Percentiles rank a stretch among this genome's conserved stretches.
These are phyloP conservation scores for Lodderomyces theae DNA, from an alignment of 1,139 yeast species.

Conservation along the genomic window DNA sequence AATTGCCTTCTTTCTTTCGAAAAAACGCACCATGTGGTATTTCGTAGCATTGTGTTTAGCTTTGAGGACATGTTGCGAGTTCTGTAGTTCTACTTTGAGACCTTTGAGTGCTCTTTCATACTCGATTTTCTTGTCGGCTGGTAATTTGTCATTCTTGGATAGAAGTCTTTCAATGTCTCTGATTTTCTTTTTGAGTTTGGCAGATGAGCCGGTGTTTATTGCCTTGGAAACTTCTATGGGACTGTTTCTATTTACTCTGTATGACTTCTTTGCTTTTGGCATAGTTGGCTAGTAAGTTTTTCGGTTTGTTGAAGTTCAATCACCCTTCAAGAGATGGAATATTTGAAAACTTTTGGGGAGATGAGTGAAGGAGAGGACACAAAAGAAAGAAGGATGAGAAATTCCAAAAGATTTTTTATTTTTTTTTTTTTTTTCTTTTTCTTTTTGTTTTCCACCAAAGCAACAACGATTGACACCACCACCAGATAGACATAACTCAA, in stretches of 20 bases:
- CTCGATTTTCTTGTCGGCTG: slow-evolving; percentile 74
- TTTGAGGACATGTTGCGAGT: slow-evolving; percentile 47
- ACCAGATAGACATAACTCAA: too few relatives aligned
- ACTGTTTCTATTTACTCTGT: slow-evolving; percentile 11
- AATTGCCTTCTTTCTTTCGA: slow-evolving; percentile 84
- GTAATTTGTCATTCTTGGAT: slow-evolving; percentile 51
- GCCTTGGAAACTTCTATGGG: slow-evolving; percentile 29
- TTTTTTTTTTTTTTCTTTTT: too few relatives aligned
- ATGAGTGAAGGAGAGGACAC: too few relatives aligned
- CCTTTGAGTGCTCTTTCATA: slow-evolving; percentile 86
- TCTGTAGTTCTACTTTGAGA: slow-evolving; percentile 60
- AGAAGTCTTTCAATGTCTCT: slow-evolving; percentile 80
- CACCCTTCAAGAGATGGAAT: too few relatives aligned
- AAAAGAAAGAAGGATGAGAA: too few relatives aligned
- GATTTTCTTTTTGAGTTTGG: slow-evolving; percentile 76
- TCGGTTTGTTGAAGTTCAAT: too few relatives aligned
- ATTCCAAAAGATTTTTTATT: too few relatives aligned
- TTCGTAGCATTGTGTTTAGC: slow-evolving; percentile 65
- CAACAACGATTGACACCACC: too few relatives aligned
- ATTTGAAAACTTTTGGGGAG: too few relatives aligned
- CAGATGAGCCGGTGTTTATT: slow-evolving; percentile 40
- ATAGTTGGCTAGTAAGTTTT: not conserved
- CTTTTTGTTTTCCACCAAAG: too few relatives aligned
- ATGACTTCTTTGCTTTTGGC: slow-evolving; percentile 3
- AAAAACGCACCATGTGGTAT: slow-evolving; percentile 92